Conservation (phyloP, 805 yeast genomes). For the Tetrapisispora iriomotensis region DNA sequence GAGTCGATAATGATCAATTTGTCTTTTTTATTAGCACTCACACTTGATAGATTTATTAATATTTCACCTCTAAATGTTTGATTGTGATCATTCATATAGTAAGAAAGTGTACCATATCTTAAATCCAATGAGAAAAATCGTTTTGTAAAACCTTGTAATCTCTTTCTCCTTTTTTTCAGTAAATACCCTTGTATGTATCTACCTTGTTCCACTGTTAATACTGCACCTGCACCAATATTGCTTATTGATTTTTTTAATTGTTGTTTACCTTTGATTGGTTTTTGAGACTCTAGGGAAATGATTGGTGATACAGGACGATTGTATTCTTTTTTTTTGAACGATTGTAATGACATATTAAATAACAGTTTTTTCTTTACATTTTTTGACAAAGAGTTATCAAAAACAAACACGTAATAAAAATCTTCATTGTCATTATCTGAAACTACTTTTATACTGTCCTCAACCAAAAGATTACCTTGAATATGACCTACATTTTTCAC, state of each 20-base stretch:
- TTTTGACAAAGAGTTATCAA: conserved; percentile 86
- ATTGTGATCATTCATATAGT: conserved; percentile 61
- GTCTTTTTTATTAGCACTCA: conserved; percentile 62
- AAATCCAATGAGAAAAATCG: conserved; percentile 78
- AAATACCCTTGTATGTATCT: conserved; percentile 70
- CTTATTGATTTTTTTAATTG: conserved; percentile 2
- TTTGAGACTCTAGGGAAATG: neutral
- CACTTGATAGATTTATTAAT: conserved; percentile 74
- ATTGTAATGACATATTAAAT: conserved; percentile 34
- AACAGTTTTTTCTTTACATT: conserved; percentile 72
- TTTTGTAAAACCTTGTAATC: conserved; percentile 76
- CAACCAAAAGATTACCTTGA: conserved; percentile 49
- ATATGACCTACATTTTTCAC: conserved; percentile 49
- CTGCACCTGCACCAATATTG: conserved; percentile 8
- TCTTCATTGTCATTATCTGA: conserved; percentile 39
- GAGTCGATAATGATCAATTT: conserved; percentile 77
- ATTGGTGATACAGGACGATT: neutral
- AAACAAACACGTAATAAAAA: conserved; percentile 67
- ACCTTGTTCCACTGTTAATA: conserved; percentile 35
- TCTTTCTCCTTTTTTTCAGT: conserved; percentile 72
- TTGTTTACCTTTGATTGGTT: neutral
- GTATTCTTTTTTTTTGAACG: neutral
- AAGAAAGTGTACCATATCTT: conserved; percentile 73
- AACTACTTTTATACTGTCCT: conserved; percentile 48
- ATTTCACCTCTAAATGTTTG: conserved; percentile 76